Evolutionary conservation across 192 early-diverging fungal species (phyloP).

Genomic region (Backusella macrospora): DNA sequence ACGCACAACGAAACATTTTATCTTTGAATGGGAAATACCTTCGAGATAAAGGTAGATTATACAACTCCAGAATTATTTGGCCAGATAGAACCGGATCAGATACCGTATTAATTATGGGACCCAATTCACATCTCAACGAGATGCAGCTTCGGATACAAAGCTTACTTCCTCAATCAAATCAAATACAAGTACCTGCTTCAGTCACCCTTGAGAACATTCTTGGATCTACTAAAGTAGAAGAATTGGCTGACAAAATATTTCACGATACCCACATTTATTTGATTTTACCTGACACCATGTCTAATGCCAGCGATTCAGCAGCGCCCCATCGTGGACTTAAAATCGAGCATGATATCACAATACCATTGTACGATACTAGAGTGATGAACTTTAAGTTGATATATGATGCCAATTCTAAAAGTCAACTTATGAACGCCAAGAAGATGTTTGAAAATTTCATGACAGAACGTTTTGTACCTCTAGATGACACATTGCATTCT

Average conservation of each 20-base stretch:
- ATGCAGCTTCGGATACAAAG: slow-evolving; percentile 37
- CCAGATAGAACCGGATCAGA: slow-evolving; percentile 67
- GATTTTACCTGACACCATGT: slow-evolving; percentile 10
- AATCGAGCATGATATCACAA: neutral
- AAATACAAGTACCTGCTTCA: slow-evolving; percentile 22
- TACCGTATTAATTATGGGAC: slow-evolving; percentile 55
- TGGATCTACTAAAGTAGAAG: slow-evolving; percentile 8
- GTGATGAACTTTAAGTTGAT: slow-evolving; percentile 4
- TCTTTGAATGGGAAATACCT: slow-evolving; percentile 27
- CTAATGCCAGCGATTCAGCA: neutral
- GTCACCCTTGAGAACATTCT: neutral
- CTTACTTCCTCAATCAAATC: slow-evolving; percentile 2
- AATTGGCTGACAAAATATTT: slow-evolving; percentile 8
- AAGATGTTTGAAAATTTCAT: slow-evolving; percentile 17
- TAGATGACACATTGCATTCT: slow-evolving; percentile 13
- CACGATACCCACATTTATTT: neutral
- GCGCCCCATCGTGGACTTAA: neutral
- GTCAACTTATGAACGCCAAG: neutral
- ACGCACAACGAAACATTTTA: slow-evolving; percentile 37
- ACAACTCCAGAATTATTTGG: slow-evolving; percentile 57
- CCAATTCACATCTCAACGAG: slow-evolving; percentile 54
- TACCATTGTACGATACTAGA: slow-evolving; percentile 4
- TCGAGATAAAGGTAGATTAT: slow-evolving; percentile 53
- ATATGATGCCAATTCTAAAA: slow-evolving; percentile 15
- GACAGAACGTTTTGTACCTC: slow-evolving; percentile 9